These are phyloP conservation scores for Pythium grandisporangium DNA, from an alignment of 352 stramenopile species.

Conservation along the genomic window DNA sequence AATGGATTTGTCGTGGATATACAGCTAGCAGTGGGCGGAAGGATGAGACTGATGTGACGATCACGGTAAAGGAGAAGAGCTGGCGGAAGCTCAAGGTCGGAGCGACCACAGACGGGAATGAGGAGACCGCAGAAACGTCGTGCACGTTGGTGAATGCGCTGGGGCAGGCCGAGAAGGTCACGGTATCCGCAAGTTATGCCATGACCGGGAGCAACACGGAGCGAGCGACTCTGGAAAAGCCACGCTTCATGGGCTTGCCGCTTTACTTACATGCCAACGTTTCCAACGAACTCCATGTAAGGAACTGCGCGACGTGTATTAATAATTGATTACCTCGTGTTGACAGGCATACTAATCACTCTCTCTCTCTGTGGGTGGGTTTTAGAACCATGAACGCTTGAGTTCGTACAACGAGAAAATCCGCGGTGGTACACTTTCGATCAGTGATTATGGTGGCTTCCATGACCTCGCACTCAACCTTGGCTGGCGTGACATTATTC, in stretches of 20 bases:
- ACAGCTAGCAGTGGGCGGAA: slow-evolving; percentile 51
- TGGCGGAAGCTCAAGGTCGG: slow-evolving; percentile 81
- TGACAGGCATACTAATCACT: no score
- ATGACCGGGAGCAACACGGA: slow-evolving; percentile 82
- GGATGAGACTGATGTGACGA: slow-evolving; percentile 80
- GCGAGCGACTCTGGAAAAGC: slow-evolving; percentile 79
- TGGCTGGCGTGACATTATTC: slow-evolving; percentile 83
- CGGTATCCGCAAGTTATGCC: slow-evolving; percentile 68
- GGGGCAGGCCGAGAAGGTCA: slow-evolving; percentile 79
- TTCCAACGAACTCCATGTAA: slow-evolving; percentile 75
- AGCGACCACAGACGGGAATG: slow-evolving; percentile 77
- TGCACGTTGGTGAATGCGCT: slow-evolving; percentile 78
- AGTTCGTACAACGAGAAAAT: slow-evolving; percentile 88
- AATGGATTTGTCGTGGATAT: background rate
- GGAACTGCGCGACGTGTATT: slow-evolving; percentile 1
- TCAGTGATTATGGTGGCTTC: slow-evolving; percentile 80
- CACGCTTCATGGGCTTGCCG: slow-evolving; percentile 75
- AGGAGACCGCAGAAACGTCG: slow-evolving; percentile 82
- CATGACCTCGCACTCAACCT: slow-evolving; percentile 82
- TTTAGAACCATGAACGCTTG: slow-evolving; percentile 73
- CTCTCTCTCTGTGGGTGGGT: no score
- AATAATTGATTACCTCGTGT: no score
- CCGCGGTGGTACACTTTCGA: slow-evolving; percentile 68
- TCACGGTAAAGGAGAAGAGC: slow-evolving; percentile 82
- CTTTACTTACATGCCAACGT: slow-evolving; percentile 68